Evolutionary conservation across 2,329 filamentous ascomycete genomes (phyloP).

Genomic region (Alternaria sp.): DNA sequence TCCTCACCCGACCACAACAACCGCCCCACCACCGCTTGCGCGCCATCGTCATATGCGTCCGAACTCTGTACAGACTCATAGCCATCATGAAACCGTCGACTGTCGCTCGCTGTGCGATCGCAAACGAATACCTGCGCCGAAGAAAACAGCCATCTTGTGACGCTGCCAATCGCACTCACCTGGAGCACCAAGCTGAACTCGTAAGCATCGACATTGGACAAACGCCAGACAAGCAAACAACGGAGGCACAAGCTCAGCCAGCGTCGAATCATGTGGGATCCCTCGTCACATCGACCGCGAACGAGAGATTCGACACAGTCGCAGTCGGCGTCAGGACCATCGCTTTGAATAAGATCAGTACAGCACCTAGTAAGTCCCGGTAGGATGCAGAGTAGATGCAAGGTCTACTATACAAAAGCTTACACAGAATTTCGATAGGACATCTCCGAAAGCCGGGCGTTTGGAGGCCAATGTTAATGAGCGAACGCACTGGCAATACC

Average conservation of each 20-base stretch:
- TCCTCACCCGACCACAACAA: slow-evolving; percentile 11
- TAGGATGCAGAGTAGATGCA: neutral
- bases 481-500: slow-evolving; percentile 2
- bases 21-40: neutral
- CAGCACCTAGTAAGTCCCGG: slow-evolving; percentile 1
- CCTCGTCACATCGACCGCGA: neutral
- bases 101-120: slow-evolving; percentile 13
- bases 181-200: slow-evolving; percentile 7
- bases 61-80: slow-evolving; percentile 1
- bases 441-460: neutral
- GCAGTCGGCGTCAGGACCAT: neutral
- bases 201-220: neutral
- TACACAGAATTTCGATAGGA: neutral
- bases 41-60: slow-evolving; percentile 5
- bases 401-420: neutral
- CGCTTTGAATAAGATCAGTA: neutral
- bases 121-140: slow-evolving; percentile 18
- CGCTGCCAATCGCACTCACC: neutral
- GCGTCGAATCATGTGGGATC: neutral
- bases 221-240: neutral
- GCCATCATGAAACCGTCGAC: slow-evolving; percentile 19
- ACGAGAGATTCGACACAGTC: neutral
- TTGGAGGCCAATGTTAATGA: neutral
- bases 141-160: slow-evolving; percentile 9
- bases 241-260: neutral